Evolutionary conservation across 2,329 filamentous ascomycete genomes (phyloP), one percentile per base, ranked within the genome.

Genomic region (Tolypocladium sp.): DNA sequence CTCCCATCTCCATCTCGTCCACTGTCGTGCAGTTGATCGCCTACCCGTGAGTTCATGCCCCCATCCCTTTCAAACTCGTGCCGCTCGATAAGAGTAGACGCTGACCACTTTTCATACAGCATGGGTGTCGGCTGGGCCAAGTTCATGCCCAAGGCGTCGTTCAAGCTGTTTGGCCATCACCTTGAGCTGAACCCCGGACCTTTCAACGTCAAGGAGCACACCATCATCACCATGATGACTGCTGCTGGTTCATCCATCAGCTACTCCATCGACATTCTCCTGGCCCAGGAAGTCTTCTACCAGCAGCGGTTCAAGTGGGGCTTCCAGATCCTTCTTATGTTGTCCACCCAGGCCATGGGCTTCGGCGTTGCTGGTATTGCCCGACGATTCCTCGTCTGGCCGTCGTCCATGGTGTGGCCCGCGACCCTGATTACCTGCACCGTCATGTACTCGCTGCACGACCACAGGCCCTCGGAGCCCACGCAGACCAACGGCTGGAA

Each of bases 321-420:
- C 2, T 86, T 84, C 70, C 80, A 87, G 69, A 71, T 86, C 6
- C 73, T 87, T 6, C 76, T 86, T 60, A 80, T 79, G 58, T 78
- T 87, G 60, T 84, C 82, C 3, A 86, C 82, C 1, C 82, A 87
- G 60, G 77, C 84, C 65, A 83, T 85, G 60, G 86, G 86, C 7
- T 86, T 86, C 62, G 84, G 85, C 2, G 73, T 88, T 37, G 85
- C 85, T 9, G 85, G 85, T 3, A 68, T 87, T 59, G 75, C 78
- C 35, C 76, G 83, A 27, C 78, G 82, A 41, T 87, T 84, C 71
- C 77, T 88, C 35, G 78, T 84, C 33, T 82, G 76, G 71, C 85
- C 83, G 1, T 82, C 84, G 2, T 79, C 82, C 57, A 87, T 87
- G 83, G 82, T 87, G 57, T 87, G 84, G 84, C 84, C 84, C 1